These are phyloP conservation scores for Lycium barbarum DNA, from an alignment of 257 asterid genomes.

Conservation along the genomic window DNA sequence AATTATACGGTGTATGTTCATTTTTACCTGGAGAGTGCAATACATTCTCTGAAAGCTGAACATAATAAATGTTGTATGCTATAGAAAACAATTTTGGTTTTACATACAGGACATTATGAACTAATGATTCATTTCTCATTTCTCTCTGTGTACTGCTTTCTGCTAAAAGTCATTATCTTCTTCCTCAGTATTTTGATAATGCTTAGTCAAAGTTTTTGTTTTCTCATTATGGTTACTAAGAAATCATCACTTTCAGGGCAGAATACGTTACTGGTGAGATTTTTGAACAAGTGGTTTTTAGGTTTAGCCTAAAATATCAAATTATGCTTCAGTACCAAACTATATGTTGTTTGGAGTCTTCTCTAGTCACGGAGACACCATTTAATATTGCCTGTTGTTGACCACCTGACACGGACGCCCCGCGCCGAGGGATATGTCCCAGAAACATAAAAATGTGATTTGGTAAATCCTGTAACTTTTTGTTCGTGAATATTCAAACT, in stretches of 20 bases:
- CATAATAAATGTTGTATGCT: slow-evolving; percentile 2
- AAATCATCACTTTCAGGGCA: background rate
- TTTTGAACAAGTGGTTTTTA: background rate
- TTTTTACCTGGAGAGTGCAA: background rate
- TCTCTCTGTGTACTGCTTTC: background rate
- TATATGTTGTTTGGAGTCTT: too few species aligned
- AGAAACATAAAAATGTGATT: too few species aligned
- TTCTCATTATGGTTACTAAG: background rate
- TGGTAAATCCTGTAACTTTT: too few species aligned
- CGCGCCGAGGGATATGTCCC: too few species aligned
- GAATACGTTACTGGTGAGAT: background rate
- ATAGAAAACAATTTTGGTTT: background rate
- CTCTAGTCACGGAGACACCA: background rate
- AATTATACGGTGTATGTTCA: background rate
- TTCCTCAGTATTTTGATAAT: background rate
- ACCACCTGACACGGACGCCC: background rate
- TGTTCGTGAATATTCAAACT: background rate
- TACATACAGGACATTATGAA: background rate
- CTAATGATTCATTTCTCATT: background rate
- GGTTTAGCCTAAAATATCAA: background rate
- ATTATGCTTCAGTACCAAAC: too few species aligned
- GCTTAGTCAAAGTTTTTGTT: background rate
- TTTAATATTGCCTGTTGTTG: background rate
- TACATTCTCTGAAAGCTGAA: background rate
- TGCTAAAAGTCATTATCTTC: background rate